Evolutionary conservation across 2,329 filamentous ascomycete genomes (phyloP).

Genomic region (Elsinoe ampelina): DNA sequence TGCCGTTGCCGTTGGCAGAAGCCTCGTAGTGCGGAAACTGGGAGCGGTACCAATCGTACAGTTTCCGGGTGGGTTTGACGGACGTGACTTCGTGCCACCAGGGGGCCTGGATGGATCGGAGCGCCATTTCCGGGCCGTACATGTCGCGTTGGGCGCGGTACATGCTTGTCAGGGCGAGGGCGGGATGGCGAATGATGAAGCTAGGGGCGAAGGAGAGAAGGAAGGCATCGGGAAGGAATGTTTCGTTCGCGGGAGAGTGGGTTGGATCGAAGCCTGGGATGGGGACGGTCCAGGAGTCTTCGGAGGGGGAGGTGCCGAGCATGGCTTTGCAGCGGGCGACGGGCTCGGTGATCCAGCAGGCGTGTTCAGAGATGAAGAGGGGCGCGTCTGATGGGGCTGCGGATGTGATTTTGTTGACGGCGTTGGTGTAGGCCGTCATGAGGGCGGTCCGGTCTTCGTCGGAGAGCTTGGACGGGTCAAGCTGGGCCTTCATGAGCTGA

Average conservation of each 20-base stretch:
- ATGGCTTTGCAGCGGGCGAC: not conserved
- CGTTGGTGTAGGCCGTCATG: not conserved
- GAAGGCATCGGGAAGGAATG: slow-evolving; percentile 6
- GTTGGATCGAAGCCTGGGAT: not conserved
- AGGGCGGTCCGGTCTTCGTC: slow-evolving; percentile 1
- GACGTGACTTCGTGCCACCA: slow-evolving; percentile 10
- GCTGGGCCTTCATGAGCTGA: slow-evolving; percentile 1
- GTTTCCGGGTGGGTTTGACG: slow-evolving; percentile 1
- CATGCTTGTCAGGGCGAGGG: slow-evolving; percentile 6
- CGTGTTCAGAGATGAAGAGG: slow-evolving; percentile 11
- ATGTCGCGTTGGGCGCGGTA: slow-evolving; percentile 8
- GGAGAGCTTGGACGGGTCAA: not conserved
- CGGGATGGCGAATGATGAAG: slow-evolving; percentile 10
- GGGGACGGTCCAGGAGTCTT: slow-evolving; percentile 5
- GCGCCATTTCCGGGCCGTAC: slow-evolving; percentile 4
- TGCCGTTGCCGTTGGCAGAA: not conserved
- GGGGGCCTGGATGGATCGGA: not conserved
- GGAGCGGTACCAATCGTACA: slow-evolving; percentile 2
- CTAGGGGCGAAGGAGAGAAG: slow-evolving; percentile 10
- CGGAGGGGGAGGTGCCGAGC: not conserved
- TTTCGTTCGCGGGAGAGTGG: not conserved
- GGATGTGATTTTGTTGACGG: not conserved
- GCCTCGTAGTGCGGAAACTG: not conserved
- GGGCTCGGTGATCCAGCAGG: slow-evolving; percentile 6
- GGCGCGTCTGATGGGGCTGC: not conserved